Evolutionary conservation across 805 yeast species (phyloP).

Genomic region (Starmerella ratchasimensis): DNA sequence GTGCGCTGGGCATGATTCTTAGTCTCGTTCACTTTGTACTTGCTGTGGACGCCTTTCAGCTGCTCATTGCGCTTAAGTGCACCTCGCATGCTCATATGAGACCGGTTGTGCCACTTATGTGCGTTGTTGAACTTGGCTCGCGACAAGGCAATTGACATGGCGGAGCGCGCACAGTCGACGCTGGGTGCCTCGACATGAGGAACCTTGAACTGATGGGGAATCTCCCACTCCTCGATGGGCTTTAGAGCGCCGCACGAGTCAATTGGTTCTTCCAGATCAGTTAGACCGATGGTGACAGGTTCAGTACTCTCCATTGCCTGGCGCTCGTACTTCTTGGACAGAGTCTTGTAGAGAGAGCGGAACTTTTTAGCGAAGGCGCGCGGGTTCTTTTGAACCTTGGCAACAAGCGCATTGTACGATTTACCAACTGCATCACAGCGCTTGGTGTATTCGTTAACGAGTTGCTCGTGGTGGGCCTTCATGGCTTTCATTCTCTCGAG

Average conservation of each 20-base stretch:
- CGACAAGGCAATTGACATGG: neutral
- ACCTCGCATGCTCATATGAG: neutral
- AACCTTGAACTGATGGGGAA: neutral
- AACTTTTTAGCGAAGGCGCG: neutral
- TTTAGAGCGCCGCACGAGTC: too few species aligned
- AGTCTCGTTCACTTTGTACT: neutral
- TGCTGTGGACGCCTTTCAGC: neutral
- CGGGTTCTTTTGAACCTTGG: too few species aligned
- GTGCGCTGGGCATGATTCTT: too few species aligned
- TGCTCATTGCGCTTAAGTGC: neutral
- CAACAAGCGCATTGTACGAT: too few species aligned
- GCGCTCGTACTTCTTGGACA: neutral
- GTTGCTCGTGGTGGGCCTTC: neutral
- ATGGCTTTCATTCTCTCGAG: neutral
- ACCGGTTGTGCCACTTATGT: neutral
- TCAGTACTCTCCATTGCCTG: neutral
- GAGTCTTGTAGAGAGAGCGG: neutral
- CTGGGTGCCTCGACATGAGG: neutral
- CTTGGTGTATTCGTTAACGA: too few species aligned
- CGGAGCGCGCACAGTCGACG: neutral
- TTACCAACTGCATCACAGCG: too few species aligned
- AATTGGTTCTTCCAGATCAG: too few species aligned
- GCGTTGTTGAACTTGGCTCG: neutral
- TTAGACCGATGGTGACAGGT: too few species aligned
- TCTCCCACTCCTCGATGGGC: constrained; percentile 6